Evolutionary conservation across 1,284 basidiomycete genomes (phyloP).

Genomic region (Schizophyllum amplum): DNA sequence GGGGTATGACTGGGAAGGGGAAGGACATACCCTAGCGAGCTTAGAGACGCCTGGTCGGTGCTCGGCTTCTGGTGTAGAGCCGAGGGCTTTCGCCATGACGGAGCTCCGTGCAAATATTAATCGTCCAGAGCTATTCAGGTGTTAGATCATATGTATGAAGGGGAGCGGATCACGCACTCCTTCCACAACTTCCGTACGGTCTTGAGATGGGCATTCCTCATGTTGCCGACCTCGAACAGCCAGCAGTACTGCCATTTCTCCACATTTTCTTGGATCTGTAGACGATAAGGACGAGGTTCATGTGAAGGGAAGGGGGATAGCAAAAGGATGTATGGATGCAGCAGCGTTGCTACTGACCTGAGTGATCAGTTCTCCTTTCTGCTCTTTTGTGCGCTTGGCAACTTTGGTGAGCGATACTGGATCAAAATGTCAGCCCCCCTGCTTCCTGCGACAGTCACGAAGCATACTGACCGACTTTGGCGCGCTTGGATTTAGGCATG

Average conservation of each 20-base stretch:
- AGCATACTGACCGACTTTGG: constrained; percentile 63
- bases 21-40: constrained; percentile 62
- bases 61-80: constrained; percentile 82
- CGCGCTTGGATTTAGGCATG: constrained; percentile 87
- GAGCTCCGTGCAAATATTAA: constrained; percentile 92
- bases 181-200: constrained; percentile 92
- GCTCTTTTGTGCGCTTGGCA: constrained; percentile 71
- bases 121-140: constrained; percentile 59
- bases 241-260: constrained; percentile 94
- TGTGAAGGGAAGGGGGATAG: constrained; percentile 1
- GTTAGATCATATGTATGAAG: constrained; percentile 8
- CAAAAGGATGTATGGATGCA: constrained; percentile 5
- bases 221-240: constrained; percentile 91
- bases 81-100: constrained; percentile 96
- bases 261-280: constrained; percentile 64
- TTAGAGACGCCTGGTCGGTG: constrained; percentile 74
- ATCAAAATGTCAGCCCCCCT: constrained; percentile 8
- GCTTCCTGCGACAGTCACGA: constrained; percentile 1
- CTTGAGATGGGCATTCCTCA: constrained; percentile 93
- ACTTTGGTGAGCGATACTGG: constrained; percentile 75
- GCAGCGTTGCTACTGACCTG: constrained; percentile 44
- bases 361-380: constrained; percentile 80
- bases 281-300: constrained; percentile 1
- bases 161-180: constrained; percentile 46
- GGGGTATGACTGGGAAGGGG: constrained; percentile 1